Evolutionary conservation across 2,329 filamentous ascomycete species (phyloP).

Genomic region (Furcasterigmium sp.): DNA sequence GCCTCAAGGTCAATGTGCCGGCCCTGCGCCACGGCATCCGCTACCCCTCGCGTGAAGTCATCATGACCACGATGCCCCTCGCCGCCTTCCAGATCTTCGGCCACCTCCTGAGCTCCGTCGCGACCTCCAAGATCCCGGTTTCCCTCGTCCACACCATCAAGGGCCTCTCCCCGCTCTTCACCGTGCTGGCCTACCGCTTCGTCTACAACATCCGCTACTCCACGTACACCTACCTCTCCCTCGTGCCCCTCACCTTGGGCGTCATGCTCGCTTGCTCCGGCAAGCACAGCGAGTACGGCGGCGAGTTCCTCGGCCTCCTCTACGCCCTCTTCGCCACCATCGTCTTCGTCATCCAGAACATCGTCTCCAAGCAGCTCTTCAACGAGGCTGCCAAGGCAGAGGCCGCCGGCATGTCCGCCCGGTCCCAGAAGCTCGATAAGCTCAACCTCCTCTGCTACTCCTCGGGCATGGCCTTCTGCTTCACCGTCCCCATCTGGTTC

Average conservation of each 20-base stretch:
- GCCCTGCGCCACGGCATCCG: conserved; percentile 81
- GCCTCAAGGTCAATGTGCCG: conserved; percentile 65
- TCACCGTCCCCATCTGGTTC: conserved; percentile 89
- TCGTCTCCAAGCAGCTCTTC: conserved; percentile 96
- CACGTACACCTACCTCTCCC: conserved; percentile 76
- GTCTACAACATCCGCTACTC: conserved; percentile 88
- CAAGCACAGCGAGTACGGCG: conserved; percentile 62
- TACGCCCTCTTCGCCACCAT: conserved; percentile 87
- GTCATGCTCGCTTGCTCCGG: conserved; percentile 95
- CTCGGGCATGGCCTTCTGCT: conserved; percentile 83
- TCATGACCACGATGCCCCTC: conserved; percentile 83
- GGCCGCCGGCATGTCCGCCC: conserved; percentile 58
- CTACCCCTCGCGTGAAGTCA: conserved; percentile 72
- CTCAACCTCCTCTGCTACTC: conserved; percentile 95
- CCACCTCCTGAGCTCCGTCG: conserved; percentile 89
- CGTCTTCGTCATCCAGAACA: conserved; percentile 97
- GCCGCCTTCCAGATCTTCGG: conserved; percentile 90
- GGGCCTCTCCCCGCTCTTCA: conserved; percentile 91
- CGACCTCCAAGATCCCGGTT: conserved; percentile 90
- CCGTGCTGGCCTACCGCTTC: conserved; percentile 85
- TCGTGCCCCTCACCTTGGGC: conserved; percentile 87
- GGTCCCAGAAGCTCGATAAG: conserved; percentile 84
- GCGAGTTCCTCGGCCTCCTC: conserved; percentile 83
- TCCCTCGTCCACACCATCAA: conserved; percentile 98
- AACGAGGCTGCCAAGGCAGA: conserved; percentile 88